Conservation (phyloP, 2,329 filamentous ascomycete species). For the Talaromyces rugulosus region DNA sequence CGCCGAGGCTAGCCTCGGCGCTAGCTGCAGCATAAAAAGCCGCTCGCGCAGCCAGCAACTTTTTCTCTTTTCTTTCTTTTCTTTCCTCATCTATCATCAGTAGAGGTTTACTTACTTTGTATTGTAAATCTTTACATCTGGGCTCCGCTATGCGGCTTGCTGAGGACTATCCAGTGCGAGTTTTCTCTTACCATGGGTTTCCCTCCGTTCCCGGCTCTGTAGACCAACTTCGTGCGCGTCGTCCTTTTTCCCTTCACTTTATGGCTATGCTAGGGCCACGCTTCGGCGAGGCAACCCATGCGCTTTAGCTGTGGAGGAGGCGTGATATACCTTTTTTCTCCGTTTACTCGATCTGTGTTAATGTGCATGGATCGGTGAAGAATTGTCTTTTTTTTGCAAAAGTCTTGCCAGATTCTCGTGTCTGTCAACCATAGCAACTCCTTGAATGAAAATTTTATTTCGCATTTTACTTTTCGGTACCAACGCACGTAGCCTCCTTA, state of each 20-base stretch:
- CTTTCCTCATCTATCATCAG: conserved; percentile 46
- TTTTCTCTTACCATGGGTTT: conserved; percentile 41
- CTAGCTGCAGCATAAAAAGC: conserved; percentile 26
- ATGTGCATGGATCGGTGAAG: background rate
- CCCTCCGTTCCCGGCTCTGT: conserved; percentile 49
- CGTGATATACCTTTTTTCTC: conserved; percentile 31
- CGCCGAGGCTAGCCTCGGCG: conserved; percentile 20
- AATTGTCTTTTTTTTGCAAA: background rate
- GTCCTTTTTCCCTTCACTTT: conserved; percentile 43
- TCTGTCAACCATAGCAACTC: background rate
- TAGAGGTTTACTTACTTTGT: conserved; percentile 47
- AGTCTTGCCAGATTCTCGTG: too few species aligned
- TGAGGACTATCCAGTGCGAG: conserved; percentile 45
- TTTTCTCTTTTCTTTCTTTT: conserved; percentile 27
- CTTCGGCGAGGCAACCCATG: conserved; percentile 32
- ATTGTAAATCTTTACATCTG: conserved; percentile 41
- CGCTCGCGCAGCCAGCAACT: conserved; percentile 7
- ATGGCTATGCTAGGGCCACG: conserved; percentile 43
- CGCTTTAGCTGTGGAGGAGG: conserved; percentile 46
- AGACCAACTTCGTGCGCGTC: conserved; percentile 35
- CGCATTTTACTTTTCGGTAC: background rate
- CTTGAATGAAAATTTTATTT: background rate
- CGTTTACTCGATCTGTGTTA: background rate
- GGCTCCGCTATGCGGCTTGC: conserved; percentile 47
- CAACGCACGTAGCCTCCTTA: background rate